Evolutionary conservation across 176 grass and related monocot species (phyloP).

Genomic region (Eleusine coracana): DNA sequence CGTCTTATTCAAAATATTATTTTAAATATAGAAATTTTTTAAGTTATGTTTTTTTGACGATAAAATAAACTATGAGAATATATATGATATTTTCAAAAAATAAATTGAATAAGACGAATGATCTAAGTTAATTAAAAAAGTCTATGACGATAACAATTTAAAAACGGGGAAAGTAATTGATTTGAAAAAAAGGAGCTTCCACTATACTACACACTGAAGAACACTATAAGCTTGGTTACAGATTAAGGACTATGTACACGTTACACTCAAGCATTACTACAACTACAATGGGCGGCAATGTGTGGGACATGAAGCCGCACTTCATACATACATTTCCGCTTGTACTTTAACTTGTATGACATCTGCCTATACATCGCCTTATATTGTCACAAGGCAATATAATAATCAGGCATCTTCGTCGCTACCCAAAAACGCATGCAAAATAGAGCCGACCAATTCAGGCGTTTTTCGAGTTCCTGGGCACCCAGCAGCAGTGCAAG

Average conservation of each 20-base stretch:
- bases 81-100: no score
- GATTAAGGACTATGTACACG: conserved; percentile 34
- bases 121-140: no score
- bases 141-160: no score
- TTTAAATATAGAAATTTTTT: no score
- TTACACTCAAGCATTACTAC: conserved; percentile 1
- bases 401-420: not conserved
- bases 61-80: no score
- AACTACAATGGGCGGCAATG: not conserved
- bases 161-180: not conserved
- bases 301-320: not conserved
- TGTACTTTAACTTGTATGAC: conserved; percentile 8
- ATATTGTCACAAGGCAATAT: not conserved
- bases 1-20: no score
- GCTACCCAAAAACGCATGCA: not conserved
- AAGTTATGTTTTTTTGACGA: no score
- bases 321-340: not conserved
- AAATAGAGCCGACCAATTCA: not conserved
- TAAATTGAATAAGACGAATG: no score
- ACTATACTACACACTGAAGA: conserved; percentile 1
- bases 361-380: conserved; percentile 29
- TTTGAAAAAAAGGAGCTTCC: not conserved
- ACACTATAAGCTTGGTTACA: not conserved
- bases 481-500: conserved; percentile 95
- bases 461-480: conserved; percentile 43